phyloP scores from a whole-genome alignment of 345 rosid species.

The Erucastrum elatum region DNA sequence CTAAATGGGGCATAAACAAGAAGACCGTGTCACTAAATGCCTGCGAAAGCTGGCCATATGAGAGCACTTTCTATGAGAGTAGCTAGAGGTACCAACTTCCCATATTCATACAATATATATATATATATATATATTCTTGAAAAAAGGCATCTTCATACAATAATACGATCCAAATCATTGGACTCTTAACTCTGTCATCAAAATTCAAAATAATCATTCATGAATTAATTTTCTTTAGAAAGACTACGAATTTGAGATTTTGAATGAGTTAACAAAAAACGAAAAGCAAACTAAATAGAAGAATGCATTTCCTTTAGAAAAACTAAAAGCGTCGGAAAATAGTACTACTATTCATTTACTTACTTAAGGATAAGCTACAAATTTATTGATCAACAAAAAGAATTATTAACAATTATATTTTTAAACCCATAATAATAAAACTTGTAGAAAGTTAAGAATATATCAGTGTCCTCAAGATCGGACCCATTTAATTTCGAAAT shows the following conservation, averaged over 20 bases:
- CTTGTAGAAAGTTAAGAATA: too few relatives aligned
- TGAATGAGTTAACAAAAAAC: not conserved
- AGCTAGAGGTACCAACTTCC: conserved; percentile 31
- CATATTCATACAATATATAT: not conserved
- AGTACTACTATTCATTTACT: too few relatives aligned
- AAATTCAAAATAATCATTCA: conserved; percentile 14
- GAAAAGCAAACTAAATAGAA: not conserved
- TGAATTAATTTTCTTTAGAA: not conserved
- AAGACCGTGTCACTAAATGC: conserved; percentile 20
- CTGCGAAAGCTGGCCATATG: conserved; percentile 34
- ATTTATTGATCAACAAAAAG: too few relatives aligned
- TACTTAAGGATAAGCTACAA: too few relatives aligned
- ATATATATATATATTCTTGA: too few relatives aligned
- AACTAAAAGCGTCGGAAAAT: not conserved
- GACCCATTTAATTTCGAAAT: not conserved
- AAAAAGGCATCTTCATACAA: not conserved
- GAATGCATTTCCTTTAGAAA: not conserved
- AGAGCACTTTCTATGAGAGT: conserved; percentile 28
- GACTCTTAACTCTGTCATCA: conserved; percentile 24
- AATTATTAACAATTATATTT: too few relatives aligned
- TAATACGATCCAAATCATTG: conserved; percentile 34
- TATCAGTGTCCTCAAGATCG: not conserved
- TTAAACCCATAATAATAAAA: too few relatives aligned
- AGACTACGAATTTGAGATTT: not conserved
- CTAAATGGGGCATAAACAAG: conserved; percentile 1